Base-by-base conservation (phyloP, 2,329 filamentous ascomycete genomes). In the Monascus ruber region DNA sequence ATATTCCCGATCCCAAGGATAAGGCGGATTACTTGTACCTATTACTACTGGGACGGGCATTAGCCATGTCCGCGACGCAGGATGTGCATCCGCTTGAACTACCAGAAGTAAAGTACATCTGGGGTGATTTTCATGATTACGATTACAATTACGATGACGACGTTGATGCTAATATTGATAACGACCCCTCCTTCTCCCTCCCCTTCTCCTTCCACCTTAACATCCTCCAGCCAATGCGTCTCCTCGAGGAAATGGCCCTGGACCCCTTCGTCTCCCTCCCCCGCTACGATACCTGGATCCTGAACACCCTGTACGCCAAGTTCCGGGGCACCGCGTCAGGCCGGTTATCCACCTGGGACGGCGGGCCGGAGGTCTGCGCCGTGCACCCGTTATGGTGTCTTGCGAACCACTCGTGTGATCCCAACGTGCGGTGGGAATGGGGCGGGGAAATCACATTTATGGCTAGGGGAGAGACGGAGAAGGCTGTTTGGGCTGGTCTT, bases 381-480 rank as follows among this genome's bases (percentile, higher is more conserved):
- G 88, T 96, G 26, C 88, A 96, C 64, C 87, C 89, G 2, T 78
- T 94, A 50, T 98, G 91, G 87, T 96, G 88, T 63, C 71, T 96
- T 26, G 88, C 89, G 26, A 98, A 98, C 55, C 91, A 98, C 59
- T 86, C 87, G 59, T 98, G 91, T 63, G 80, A 94, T 56, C 91
- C 91, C 6, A 95, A 94, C 59, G 87, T 96, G 31, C 76, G 76
- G 3, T 98, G 91, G 91, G 85, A 94, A 54, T 95, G 88, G 85
- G 79, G 82, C 36, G 59, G 57, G 4, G 60, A 65, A 47, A 64
- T 65, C 40, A 62, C 56, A 3, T 63, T 64, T 49, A 49, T 55
- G 11, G 62, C 56, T 8, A 46, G 63, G 24, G 47, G 40, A 26
- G 43, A 49, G 25, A 49, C 50, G 8, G 62, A 65, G 46, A 59